phyloP scores from a whole-genome alignment of 495 filamentous ascomycete species.

The Hyaloscypha variabilis region DNA sequence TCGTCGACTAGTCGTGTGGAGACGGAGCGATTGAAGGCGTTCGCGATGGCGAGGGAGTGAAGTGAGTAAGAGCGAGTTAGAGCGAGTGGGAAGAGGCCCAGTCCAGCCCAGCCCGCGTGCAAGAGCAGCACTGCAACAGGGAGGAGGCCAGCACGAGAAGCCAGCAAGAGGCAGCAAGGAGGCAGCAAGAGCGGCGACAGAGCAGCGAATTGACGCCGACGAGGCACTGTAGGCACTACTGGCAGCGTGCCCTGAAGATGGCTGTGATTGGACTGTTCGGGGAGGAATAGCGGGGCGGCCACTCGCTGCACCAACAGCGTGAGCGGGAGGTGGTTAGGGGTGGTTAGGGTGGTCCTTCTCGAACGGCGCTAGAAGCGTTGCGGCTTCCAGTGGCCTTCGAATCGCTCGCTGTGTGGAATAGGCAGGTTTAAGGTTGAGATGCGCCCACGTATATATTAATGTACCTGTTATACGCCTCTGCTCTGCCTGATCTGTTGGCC shows the following conservation, averaged over 20 bases:
- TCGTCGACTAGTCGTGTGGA: neutral
- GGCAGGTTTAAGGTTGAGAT: conserved; percentile 1
- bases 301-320: neutral
- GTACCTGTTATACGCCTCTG: neutral
- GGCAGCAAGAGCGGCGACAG: neutral
- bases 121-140: neutral
- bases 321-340: too few species aligned
- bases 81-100: neutral
- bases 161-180: neutral
- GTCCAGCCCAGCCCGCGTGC: neutral
- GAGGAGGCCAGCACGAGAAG: neutral
- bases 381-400: neutral
- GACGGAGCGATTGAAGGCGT: neutral
- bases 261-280: neutral
- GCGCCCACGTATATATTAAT: neutral
- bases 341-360: neutral
- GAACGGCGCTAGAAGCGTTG: neutral
- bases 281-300: neutral
- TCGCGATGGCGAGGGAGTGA: neutral
- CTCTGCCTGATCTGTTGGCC: neutral
- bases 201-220: neutral
- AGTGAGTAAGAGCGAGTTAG: neutral
- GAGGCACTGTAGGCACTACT: neutral
- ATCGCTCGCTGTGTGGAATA: neutral
- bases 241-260: neutral